Evolutionary conservation across 257 asterid species (phyloP), one percentile per base, ranked within the genome.

Genomic region (Petrea volubilis): DNA sequence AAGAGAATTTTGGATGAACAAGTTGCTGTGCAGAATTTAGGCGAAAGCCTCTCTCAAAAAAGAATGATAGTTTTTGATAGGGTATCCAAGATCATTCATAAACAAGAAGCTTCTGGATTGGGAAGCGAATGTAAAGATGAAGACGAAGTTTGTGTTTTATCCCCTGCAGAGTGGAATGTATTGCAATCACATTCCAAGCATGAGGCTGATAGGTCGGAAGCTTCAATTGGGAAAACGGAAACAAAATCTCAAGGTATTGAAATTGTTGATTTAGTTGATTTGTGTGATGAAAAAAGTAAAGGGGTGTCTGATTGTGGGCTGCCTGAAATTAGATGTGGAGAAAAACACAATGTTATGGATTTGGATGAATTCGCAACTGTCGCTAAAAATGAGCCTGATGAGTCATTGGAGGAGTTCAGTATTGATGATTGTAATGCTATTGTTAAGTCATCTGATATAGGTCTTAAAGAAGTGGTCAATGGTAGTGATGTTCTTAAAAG

Each of bases 81-180:
- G 10, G 28, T 60, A 38, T 60, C 60, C 0, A 11, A 29, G 29
- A 21, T 4, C 14, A 43, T 25, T 73, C 64, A 36, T 46, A 73
- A 5, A 40, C 40, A 49, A 56, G 57, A 56, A 3, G 9, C 55
- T 25, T 25, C 11, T 6, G 33, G 50, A 53, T 5, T 12, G 36
- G 67, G 29, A 53, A 33, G 43, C 24, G 18, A 9, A 64, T 27
- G 1, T 46, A 63, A 28, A 20, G 77, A 59, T 68, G 76, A 69
- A 14, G 69, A 73, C 1, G 83, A 70, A 23, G n/a, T 67, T 11
- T 13, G 33, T 12, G 7, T 63, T 38, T 38, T 72, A 52, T 46
- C 76, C 13, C 56, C 43, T 18, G 64, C 7, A 36, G 73, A 79
- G 51, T 62, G 73, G 76, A 44, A n/a, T 5, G 43, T 2, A 31